Conservation (phyloP, 1,284 basidiomycete species). For the Apiotrichum akiyoshidainum region DNA sequence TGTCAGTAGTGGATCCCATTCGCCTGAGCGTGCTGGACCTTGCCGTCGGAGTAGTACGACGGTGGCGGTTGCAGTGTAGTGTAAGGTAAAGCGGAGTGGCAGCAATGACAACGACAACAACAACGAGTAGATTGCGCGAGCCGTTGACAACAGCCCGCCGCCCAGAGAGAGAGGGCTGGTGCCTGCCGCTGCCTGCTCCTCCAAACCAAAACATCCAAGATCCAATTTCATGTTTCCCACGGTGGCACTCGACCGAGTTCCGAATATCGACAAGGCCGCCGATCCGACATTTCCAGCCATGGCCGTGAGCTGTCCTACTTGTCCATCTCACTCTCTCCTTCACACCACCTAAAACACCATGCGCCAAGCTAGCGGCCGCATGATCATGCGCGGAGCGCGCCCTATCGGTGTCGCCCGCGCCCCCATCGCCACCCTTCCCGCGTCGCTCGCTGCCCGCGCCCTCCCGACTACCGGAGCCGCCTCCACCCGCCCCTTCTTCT, state of each 20-base stretch:
- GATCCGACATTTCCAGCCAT: not conserved
- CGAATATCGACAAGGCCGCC: not conserved
- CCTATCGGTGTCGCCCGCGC: not conserved
- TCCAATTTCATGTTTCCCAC: no score
- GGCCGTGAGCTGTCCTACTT: not conserved
- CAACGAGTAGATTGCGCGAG: no score
- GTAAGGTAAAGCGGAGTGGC: no score
- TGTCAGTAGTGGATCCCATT: not conserved
- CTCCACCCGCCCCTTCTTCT: slow-evolving; percentile 30
- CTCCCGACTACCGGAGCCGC: not conserved
- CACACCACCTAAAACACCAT: slow-evolving; percentile 2
- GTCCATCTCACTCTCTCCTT: not conserved
- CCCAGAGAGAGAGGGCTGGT: no score
- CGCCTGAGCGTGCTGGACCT: no score
- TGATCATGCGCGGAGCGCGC: slow-evolving; percentile 13
- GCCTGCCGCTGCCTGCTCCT: no score
- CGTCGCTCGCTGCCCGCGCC: not conserved
- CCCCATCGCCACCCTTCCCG: not conserved
- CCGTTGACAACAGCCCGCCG: no score
- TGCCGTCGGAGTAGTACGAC: not conserved
- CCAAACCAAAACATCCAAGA: no score
- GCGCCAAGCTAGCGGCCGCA: slow-evolving; percentile 17
- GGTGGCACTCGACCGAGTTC: not conserved
- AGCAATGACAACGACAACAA: no score
- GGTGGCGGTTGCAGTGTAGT: not conserved